phyloP scores from a whole-genome alignment of 257 asterid genomes.

The Ocimum tenuiflorum region DNA sequence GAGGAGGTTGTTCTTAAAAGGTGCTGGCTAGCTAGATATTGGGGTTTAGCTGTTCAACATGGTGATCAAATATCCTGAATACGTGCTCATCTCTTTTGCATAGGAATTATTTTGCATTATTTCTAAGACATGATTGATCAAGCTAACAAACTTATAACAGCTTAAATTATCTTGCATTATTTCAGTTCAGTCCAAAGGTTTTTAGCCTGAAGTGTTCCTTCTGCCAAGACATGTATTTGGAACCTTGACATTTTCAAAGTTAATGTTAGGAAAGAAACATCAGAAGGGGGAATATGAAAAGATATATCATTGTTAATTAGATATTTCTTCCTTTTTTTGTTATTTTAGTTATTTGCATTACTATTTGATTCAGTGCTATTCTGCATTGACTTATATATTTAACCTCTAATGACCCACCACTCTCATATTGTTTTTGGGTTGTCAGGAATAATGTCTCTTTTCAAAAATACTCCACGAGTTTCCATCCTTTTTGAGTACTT shows the following conservation, averaged over 20 bases:
- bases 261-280: background rate
- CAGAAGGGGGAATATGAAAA: background rate
- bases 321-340: no score
- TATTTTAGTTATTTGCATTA: background rate
- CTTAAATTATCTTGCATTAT: background rate
- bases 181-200: background rate
- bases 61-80: constrained; percentile 43
- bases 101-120: background rate
- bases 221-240: background rate
- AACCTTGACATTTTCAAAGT: constrained; percentile 5
- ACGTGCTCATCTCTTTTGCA: constrained; percentile 11
- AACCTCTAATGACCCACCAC: background rate
- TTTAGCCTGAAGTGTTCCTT: background rate
- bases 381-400: background rate
- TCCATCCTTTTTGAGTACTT: constrained; percentile 6
- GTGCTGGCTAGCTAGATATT: constrained; percentile 99
- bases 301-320: no score
- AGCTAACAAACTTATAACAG: background rate
- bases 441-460: background rate
- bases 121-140: background rate
- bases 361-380: background rate
- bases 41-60: constrained; percentile 86
- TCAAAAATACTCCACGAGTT: background rate
- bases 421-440: constrained; percentile 1
- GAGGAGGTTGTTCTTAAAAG: constrained; percentile 98